These are phyloP conservation scores for Aurantiochytrium sp. DNA, from an alignment of 108 stramenopile genomes.

Conservation along the genomic window DNA sequence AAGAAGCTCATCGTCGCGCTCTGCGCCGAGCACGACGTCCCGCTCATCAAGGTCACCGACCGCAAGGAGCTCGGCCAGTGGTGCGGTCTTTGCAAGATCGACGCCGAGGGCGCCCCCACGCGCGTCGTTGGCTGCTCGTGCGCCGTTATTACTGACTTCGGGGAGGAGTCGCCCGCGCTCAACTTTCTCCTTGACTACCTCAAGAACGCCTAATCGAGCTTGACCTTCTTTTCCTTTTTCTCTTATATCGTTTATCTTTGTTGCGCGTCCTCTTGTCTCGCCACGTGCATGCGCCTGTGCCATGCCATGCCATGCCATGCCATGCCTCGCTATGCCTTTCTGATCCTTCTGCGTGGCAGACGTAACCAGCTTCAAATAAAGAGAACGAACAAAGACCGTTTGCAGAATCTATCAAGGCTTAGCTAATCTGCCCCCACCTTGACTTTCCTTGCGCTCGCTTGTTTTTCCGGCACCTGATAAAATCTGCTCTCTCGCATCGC, in stretches of 20 bases:
- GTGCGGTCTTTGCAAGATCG: conserved; percentile 95
- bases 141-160: conserved; percentile 97
- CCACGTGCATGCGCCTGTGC: no score
- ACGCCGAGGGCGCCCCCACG: conserved; percentile 85
- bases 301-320: no score
- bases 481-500: no score
- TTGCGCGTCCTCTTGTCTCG: no score
- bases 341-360: no score
- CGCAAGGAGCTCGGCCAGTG: conserved; percentile 92
- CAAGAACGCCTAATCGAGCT: conserved; percentile 53
- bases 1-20: conserved; percentile 95
- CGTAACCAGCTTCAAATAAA: no score
- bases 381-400: no score
- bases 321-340: no score
- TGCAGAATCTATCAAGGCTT: no score
- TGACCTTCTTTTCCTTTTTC: neutral
- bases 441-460: no score
- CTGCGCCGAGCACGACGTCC: conserved; percentile 91
- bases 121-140: conserved; percentile 93
- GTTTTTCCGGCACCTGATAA: no score
- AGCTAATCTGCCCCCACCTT: no score
- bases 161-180: conserved; percentile 91
- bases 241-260: neutral
- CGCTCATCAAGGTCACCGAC: conserved; percentile 89
- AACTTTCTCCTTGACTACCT: conserved; percentile 89